Evolutionary conservation across 257 asterid genomes (phyloP), one percentile per base, ranked within the genome.

Genomic region (Pogostemon cablin): DNA sequence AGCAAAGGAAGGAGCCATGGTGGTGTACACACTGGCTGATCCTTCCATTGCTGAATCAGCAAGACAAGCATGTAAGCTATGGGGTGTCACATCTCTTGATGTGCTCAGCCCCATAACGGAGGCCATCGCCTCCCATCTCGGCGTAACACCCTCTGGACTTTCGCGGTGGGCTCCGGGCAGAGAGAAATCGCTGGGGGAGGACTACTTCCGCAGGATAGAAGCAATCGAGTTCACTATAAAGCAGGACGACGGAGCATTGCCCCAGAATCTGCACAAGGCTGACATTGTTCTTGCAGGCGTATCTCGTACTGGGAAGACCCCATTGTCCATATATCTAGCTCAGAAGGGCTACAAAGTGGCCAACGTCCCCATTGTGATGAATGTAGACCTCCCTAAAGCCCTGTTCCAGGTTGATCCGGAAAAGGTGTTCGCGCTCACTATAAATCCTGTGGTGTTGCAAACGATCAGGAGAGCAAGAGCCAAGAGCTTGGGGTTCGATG

Each of bases 321-420:
- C 98, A 0, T 76, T 93, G 77, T 93, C 98, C 0, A 91, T 91
- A 68, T 93, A 89, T 74, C 78, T 93, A 17, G 84, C 98, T 0
- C 98, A 93, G 80, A 93, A 93, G 77, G 97, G 98, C n/a, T 93
- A 93, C 62, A 91, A 85, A 81, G 98, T 93, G 57, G 98, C 97
- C 3, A 93, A 93, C 71, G 97, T 93, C 65, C 98, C 98, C 0
- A 83, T 93, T 72, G 98, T 93, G 58, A 83, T 83, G 90, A 83
- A 84, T 62, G 62, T 89, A 0, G 83, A 82, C 4, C 73, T 87
- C 77, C 98, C 98, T 3, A 81, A 40, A 79, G 78, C 85, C 52
- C 88, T 93, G 6, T 91, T 86, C 42, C 90, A 91, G 89, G 88
- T 90, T 20, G 96, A 93, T 65, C 92, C 92, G 0, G 91, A 87